Conservation (phyloP, 306 rosid genomes). For the Ziziphus jujuba region DNA sequence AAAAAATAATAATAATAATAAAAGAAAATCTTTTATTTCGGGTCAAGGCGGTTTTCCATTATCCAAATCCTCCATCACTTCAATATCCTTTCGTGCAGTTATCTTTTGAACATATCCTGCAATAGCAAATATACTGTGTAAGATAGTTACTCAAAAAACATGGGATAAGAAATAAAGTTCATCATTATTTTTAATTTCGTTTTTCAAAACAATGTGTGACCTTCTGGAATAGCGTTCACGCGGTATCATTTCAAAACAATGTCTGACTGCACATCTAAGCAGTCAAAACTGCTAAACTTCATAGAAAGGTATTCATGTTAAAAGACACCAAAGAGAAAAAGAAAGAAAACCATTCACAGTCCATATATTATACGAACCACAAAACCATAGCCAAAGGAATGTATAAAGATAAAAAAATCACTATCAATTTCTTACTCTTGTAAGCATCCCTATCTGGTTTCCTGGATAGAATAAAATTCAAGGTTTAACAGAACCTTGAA, state of each 20-base stretch:
- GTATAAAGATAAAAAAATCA: background rate
- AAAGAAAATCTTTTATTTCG: slow-evolving; percentile 6
- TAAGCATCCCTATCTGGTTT: background rate
- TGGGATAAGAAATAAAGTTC: background rate
- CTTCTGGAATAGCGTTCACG: too few relatives aligned
- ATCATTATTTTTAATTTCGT: background rate
- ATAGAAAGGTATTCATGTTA: too few relatives aligned
- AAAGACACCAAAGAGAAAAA: background rate
- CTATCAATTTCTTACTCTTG: too few relatives aligned
- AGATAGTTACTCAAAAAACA: slow-evolving; percentile 1
- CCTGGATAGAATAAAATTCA: slow-evolving; percentile 10
- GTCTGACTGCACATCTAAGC: too few relatives aligned
- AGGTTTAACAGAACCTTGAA: slow-evolving; percentile 6
- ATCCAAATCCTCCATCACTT: slow-evolving; percentile 86
- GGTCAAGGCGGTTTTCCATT: slow-evolving; percentile 64
- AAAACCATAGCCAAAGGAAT: slow-evolving; percentile 12
- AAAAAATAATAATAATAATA: slow-evolving; percentile 8
- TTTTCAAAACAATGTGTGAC: too few relatives aligned
- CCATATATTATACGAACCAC: background rate
- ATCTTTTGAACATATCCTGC: slow-evolving; percentile 98
- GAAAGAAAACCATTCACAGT: too few relatives aligned
- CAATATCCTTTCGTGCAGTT: slow-evolving; percentile 82
- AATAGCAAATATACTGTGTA: slow-evolving; percentile 22
- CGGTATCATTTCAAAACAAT: too few relatives aligned
- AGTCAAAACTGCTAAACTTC: too few relatives aligned